Evolutionary conservation across 139 green algal species (phyloP).

Genomic region (Coelastrella sp.): DNA sequence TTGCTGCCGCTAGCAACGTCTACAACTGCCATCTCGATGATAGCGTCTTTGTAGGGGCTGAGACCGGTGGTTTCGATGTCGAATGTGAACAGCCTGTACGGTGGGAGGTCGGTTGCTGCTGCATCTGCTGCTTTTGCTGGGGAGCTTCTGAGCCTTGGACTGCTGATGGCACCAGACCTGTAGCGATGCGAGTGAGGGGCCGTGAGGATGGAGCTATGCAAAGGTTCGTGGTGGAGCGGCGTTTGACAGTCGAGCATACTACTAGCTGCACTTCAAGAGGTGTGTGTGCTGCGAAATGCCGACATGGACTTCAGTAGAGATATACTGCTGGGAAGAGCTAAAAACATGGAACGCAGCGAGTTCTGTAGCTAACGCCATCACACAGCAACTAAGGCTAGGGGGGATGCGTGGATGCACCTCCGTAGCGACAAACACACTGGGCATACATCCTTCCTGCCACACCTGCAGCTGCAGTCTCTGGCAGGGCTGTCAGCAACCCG

Average conservation of each 20-base stretch:
- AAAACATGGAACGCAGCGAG: too few species aligned
- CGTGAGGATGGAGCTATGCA: neutral
- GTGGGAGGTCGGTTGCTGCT: neutral
- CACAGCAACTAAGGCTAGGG: neutral
- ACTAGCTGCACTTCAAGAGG: too few species aligned
- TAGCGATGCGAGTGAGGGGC: neutral
- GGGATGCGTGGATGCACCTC: too few species aligned
- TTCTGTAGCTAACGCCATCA: neutral
- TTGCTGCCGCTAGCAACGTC: neutral
- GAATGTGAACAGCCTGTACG: conserved; percentile 40
- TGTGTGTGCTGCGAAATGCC: too few species aligned
- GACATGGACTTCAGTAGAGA: too few species aligned
- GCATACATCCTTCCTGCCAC: neutral
- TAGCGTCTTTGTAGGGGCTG: neutral
- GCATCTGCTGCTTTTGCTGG: neutral
- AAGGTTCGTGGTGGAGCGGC: too few species aligned
- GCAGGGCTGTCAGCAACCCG: neutral
- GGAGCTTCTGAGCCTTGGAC: neutral
- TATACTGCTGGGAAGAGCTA: too few species aligned
- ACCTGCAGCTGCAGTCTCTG: neutral
- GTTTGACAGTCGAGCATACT: too few species aligned
- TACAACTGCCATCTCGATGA: conserved; percentile 37
- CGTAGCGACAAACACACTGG: too few species aligned
- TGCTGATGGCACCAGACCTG: neutral
- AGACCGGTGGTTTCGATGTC: conserved; percentile 40